Evolutionary conservation across 1,284 basidiomycete genomes (phyloP).

Genomic region (Moesziomyces globuligerus): DNA sequence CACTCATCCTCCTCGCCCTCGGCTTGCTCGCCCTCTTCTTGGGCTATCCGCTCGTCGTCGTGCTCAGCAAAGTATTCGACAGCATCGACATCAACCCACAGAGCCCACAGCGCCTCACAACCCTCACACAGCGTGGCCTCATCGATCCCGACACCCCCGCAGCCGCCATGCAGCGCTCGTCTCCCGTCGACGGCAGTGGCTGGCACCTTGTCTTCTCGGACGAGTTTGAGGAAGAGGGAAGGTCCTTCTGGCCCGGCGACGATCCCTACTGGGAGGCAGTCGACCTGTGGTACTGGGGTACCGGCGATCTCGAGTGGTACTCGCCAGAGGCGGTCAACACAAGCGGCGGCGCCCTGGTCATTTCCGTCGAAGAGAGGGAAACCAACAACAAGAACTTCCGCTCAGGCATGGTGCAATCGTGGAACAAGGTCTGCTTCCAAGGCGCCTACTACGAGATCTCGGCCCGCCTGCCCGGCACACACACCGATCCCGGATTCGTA

Average conservation of each 20-base stretch:
- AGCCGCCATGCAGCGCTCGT: slow-evolving; percentile 24
- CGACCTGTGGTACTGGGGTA: slow-evolving; percentile 70
- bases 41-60: slow-evolving; percentile 61
- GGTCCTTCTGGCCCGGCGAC: slow-evolving; percentile 70
- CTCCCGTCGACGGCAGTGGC: slow-evolving; percentile 17
- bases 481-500: slow-evolving; percentile 26
- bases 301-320: slow-evolving; percentile 67
- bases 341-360: slow-evolving; percentile 48
- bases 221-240: slow-evolving; percentile 79
- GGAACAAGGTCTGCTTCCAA: slow-evolving; percentile 68
- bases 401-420: slow-evolving; percentile 64
- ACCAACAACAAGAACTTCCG: slow-evolving; percentile 65
- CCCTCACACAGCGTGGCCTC: slow-evolving; percentile 37
- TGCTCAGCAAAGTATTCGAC: slow-evolving; percentile 46
- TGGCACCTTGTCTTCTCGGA: slow-evolving; percentile 76
- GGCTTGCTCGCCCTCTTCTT: slow-evolving; percentile 61
- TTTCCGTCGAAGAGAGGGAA: slow-evolving; percentile 53
- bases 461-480: slow-evolving; percentile 33
- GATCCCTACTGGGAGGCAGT: slow-evolving; percentile 70
- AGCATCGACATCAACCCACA: slow-evolving; percentile 29
- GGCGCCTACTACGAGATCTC: slow-evolving; percentile 64
- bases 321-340: slow-evolving; percentile 64
- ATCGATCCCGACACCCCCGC: slow-evolving; percentile 58
- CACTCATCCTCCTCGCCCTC: slow-evolving; percentile 52
- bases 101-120: slow-evolving; percentile 24